Conservation (phyloP, 345 rosid species). For the Pistacia atlantica region DNA sequence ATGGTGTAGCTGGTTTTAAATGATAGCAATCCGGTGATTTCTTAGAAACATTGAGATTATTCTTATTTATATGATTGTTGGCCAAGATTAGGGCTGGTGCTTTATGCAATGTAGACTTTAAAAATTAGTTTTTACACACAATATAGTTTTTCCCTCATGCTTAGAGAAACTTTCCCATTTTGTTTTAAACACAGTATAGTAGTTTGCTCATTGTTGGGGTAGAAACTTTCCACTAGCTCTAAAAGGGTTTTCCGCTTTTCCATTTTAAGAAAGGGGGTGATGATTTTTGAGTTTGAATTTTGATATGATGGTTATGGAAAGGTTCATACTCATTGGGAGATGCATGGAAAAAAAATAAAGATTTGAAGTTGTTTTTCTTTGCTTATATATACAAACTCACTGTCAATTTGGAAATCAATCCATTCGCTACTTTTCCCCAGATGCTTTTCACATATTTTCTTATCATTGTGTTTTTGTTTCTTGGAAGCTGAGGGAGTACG, state of each 20-base stretch:
- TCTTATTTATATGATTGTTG: neutral
- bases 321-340: neutral
- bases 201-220: neutral
- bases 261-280: neutral
- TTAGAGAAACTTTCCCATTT: neutral
- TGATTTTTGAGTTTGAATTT: neutral
- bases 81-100: neutral
- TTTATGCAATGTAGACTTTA: neutral
- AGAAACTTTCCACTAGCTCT: neutral
- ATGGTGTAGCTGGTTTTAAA: neutral
- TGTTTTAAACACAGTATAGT: too few species aligned
- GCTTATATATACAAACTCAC: neutral
- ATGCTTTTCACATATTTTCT: constrained; percentile 17
- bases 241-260: neutral
- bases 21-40: neutral
- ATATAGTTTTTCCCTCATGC: neutral
- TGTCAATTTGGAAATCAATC: too few species aligned
- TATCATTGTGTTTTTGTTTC: constrained; percentile 11
- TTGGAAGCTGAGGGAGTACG: constrained; percentile 83
- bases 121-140: neutral
- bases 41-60: neutral
- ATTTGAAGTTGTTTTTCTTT: neutral
- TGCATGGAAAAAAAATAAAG: neutral
- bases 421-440: neutral
- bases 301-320: neutral